Evolutionary conservation across 805 yeast species (phyloP).

Genomic region (Saccharomycopsis synnaedendra): DNA sequence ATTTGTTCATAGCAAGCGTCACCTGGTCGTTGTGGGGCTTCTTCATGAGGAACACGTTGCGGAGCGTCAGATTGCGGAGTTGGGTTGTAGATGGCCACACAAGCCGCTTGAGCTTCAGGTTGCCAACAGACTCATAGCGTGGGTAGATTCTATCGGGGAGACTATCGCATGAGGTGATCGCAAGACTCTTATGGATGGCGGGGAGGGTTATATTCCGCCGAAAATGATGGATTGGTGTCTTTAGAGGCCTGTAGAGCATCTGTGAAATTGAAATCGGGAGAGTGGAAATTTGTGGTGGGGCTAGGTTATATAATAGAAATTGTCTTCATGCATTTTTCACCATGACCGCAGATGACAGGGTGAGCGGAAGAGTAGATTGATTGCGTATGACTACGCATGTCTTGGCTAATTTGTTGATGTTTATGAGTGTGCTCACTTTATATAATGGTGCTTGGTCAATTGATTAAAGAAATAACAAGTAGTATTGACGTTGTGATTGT

Average conservation of each 20-base stretch:
- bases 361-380: no score
- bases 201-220: neutral
- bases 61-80: slow-evolving; percentile 24
- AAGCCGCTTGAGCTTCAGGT: slow-evolving; percentile 50
- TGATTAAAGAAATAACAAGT: no score
- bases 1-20: slow-evolving; percentile 50
- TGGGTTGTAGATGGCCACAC: slow-evolving; percentile 39
- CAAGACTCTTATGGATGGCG: slow-evolving; percentile 1
- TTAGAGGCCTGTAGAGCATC: neutral
- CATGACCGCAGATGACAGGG: no score
- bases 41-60: slow-evolving; percentile 70
- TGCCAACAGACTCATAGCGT: slow-evolving; percentile 17
- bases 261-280: neutral
- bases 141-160: slow-evolving; percentile 12
- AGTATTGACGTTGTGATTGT: no score
- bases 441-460: no score
- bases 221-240: neutral
- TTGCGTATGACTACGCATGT: no score
- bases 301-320: no score
- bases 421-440: no score
- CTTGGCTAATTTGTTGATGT: no score
- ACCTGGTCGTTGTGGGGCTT: slow-evolving; percentile 72
- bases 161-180: slow-evolving; percentile 5
- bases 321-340: no score
- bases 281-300: no score